Evolutionary conservation across 768 basidiomycete genomes (phyloP).

Genomic region (Daedaleopsis nitida): DNA sequence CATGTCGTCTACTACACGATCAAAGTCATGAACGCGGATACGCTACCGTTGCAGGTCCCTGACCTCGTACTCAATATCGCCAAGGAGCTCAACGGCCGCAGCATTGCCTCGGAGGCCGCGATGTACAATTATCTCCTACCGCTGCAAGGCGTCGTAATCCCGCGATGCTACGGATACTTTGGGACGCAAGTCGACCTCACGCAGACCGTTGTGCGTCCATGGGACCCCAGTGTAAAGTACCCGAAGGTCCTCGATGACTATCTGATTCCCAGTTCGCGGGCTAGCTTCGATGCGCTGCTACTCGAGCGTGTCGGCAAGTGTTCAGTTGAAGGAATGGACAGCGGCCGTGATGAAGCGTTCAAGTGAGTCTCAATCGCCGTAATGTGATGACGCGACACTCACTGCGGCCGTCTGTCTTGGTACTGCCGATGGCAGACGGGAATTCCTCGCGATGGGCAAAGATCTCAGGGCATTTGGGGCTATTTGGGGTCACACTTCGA

Average conservation of each 20-base stretch:
- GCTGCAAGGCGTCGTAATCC: not conserved
- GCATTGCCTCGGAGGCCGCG: not conserved
- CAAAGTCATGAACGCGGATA: not conserved
- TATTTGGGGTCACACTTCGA: not conserved
- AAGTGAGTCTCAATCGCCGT: too few species aligned
- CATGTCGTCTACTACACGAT: too few species aligned
- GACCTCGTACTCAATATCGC: not conserved
- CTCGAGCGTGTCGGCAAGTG: not conserved
- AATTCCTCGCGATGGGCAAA: not conserved
- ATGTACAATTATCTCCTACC: not conserved
- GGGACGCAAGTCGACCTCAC: not conserved
- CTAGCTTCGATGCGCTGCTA: not conserved
- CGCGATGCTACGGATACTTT: not conserved
- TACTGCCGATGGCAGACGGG: too few species aligned
- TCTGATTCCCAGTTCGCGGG: not conserved
- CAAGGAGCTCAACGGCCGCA: not conserved
- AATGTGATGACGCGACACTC: too few species aligned
- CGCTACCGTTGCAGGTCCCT: not conserved
- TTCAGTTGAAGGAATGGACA: too few species aligned
- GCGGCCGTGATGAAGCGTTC: too few species aligned
- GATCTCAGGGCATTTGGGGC: too few species aligned
- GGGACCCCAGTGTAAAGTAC: not conserved
- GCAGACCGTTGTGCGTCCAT: not conserved
- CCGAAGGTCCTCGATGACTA: not conserved
- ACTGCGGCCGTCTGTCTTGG: too few species aligned